Evolutionary conservation across 148 eudicot genomes (phyloP).

Genomic region (Hydrangea macrophylla): DNA sequence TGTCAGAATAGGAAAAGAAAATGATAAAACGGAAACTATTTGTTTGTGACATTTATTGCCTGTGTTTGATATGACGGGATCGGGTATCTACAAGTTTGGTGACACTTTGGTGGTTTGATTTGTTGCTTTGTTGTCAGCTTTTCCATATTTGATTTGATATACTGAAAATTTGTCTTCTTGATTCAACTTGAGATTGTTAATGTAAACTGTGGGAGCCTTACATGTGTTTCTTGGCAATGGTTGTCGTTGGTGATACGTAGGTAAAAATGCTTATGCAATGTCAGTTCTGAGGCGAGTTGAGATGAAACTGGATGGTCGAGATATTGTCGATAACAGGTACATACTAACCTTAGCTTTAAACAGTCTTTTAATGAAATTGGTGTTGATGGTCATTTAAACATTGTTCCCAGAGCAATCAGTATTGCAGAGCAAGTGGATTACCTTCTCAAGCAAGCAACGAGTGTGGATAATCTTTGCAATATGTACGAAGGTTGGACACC

Average conservation of each 20-base stretch:
- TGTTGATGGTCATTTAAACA: neutral
- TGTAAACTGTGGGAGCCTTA: neutral
- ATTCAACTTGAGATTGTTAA: neutral
- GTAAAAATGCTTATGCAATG: slow-evolving; percentile 89
- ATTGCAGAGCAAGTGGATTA: slow-evolving; percentile 85
- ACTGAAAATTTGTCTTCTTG: slow-evolving; percentile 10
- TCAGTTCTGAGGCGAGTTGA: slow-evolving; percentile 81
- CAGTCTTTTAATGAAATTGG: slow-evolving; percentile 12
- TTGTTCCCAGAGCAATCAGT: slow-evolving; percentile 56
- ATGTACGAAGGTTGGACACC: slow-evolving; percentile 99
- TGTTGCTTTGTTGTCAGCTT: neutral
- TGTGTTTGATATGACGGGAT: neutral
- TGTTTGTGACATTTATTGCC: neutral
- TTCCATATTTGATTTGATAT: slow-evolving; percentile 3
- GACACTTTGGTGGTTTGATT: neutral
- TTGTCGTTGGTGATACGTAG: slow-evolving; percentile 31
- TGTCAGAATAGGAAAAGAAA: neutral
- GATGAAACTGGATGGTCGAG: slow-evolving; percentile 90
- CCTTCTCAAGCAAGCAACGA: slow-evolving; percentile 94
- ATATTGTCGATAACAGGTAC: slow-evolving; percentile 80
- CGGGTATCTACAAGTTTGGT: neutral
- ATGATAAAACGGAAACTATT: neutral
- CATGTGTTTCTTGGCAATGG: neutral
- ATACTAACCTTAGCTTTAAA: slow-evolving; percentile 21
- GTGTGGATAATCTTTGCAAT: slow-evolving; percentile 91